A percentile compares a stretch with the other conserved stretches of the same genome.
phyloP scores from a whole-genome alignment of 2,329 filamentous ascomycete species.

The Pseudonectria foliicola region DNA sequence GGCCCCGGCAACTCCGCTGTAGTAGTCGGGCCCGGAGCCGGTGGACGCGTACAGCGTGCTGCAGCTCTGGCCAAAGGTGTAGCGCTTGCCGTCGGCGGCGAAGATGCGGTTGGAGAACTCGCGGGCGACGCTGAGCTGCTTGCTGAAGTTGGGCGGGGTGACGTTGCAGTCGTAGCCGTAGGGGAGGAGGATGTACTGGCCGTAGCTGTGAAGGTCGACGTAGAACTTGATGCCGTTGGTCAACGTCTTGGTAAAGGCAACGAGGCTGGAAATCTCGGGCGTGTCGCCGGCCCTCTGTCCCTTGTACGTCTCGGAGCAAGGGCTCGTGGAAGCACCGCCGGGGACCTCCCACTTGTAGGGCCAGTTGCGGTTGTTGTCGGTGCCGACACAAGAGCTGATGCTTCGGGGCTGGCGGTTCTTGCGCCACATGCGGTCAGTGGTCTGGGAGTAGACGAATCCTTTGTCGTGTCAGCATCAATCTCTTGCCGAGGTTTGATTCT shows the following conservation, averaged over 20 bases:
- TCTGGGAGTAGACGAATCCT: slow-evolving; percentile 55
- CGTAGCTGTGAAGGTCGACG: slow-evolving; percentile 60
- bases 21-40: slow-evolving; percentile 39
- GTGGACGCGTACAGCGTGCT: slow-evolving; percentile 52
- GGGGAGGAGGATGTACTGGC: slow-evolving; percentile 48
- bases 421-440: slow-evolving; percentile 51
- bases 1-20: slow-evolving; percentile 33
- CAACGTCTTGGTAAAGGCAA: slow-evolving; percentile 23
- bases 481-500: too few species aligned
- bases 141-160: slow-evolving; percentile 37
- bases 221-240: slow-evolving; percentile 47
- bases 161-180: slow-evolving; percentile 54
- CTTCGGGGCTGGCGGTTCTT: slow-evolving; percentile 46
- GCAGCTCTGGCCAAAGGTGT: slow-evolving; percentile 44
- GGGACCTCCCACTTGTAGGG: slow-evolving; percentile 43
- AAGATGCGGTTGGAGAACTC: slow-evolving; percentile 7
- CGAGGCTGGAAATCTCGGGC: slow-evolving; percentile 45
- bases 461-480: neutral
- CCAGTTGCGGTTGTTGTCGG: slow-evolving; percentile 57
- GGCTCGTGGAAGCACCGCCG: slow-evolving; percentile 44
- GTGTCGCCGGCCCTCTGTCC: slow-evolving; percentile 37
- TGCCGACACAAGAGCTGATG: slow-evolving; percentile 39
- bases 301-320: slow-evolving; percentile 44
- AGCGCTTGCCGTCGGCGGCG: slow-evolving; percentile 8
- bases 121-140: slow-evolving; percentile 41